These are phyloP conservation scores for Ogataea pignaliae DNA, from an alignment of 805 yeast species.

Conservation along the genomic window DNA sequence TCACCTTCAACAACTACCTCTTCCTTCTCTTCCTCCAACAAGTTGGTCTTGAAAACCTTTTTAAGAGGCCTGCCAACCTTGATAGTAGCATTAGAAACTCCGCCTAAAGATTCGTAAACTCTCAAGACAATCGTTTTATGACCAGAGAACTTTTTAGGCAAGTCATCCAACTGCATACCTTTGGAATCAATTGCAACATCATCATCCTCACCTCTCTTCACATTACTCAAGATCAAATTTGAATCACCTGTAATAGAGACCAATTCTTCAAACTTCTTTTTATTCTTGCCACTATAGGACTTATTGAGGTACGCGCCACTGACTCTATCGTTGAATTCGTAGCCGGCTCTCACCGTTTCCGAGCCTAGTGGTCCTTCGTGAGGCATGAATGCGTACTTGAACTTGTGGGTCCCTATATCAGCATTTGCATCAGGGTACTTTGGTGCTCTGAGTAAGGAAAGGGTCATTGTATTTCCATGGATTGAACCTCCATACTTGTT, in stretches of 20 bases:
- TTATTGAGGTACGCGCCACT: slow-evolving; percentile 11
- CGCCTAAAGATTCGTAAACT: slow-evolving; percentile 87
- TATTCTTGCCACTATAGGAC: slow-evolving; percentile 2
- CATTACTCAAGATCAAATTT: slow-evolving; percentile 63
- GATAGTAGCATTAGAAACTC: slow-evolving; percentile 53
- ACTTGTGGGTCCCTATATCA: slow-evolving; percentile 84
- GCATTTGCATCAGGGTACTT: slow-evolving; percentile 94
- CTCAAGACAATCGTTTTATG: slow-evolving; percentile 60
- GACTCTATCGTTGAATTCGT: slow-evolving; percentile 66
- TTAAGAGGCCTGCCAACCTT: slow-evolving; percentile 40
- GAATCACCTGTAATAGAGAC: slow-evolving; percentile 42
- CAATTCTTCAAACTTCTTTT: slow-evolving; percentile 8
- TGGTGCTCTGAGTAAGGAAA: slow-evolving; percentile 83
- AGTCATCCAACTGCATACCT: slow-evolving; percentile 30
- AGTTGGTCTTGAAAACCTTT: slow-evolving; percentile 50
- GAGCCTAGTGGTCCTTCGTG: slow-evolving; percentile 65
- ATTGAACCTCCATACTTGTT: slow-evolving; percentile 89
- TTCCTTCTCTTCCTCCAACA: slow-evolving; percentile 50
- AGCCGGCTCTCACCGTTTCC: slow-evolving; percentile 68
- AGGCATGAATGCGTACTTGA: slow-evolving; percentile 81
- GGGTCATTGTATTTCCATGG: slow-evolving; percentile 87
- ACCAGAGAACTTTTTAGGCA: slow-evolving; percentile 41
- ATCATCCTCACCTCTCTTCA: slow-evolving; percentile 90
- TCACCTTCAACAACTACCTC: slow-evolving; percentile 31
- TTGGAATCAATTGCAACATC: slow-evolving; percentile 39